Base-by-base conservation (phyloP, 768 basidiomycete species). In the Collybia sordida region DNA sequence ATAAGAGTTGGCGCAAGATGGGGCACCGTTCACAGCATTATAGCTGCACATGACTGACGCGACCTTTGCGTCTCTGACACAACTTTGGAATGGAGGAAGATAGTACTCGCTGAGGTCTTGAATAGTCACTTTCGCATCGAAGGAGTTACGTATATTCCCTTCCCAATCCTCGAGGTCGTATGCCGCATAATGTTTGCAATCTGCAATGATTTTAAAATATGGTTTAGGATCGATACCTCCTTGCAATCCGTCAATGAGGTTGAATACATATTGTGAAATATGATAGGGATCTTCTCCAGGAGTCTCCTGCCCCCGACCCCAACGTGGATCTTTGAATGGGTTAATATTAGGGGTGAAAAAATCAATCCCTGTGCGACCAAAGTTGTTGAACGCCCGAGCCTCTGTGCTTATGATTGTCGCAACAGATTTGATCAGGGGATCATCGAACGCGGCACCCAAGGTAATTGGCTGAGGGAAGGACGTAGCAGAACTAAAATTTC, bases 231-330 rank as follows among this genome's bases (percentile, higher is more conserved):
- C 77, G 31, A 82, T 68, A 3, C 81, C 82, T 12, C 81, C 81
- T 60, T 84, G 81, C 2, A 83, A 67, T 0, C 81, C 81, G 2
- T 75, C 63, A 19, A 84, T 72, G 39, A 82, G 70, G 54, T 74
- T 74, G 59, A 73, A 73, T 19, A 81, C 79, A 51, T 83, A 84
- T 65, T 73, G 73, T 0, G 76, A 60, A 24, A 77, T 66, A 51
- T 75, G 79, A 64, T 72, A 80, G 0, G 81, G 74, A 44, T 84
- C 82, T 62, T 84, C 81, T 45, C 81, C 81, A 4, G 80, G 81
- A 0, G 81, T 83, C 63, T 83, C 82, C 55, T 82, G 81, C 0
- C 81, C 81, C 38, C 81, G 69, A 4, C 81, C 81, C 81, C 82
- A 83, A 14, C 81, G 79, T 36, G 82, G 81, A 53, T 84, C 82